Percentiles rank a stretch among this genome's conserved stretches.
Conservation (phyloP, 768 basidiomycete genomes). For the Boletellus sp. region DNA sequence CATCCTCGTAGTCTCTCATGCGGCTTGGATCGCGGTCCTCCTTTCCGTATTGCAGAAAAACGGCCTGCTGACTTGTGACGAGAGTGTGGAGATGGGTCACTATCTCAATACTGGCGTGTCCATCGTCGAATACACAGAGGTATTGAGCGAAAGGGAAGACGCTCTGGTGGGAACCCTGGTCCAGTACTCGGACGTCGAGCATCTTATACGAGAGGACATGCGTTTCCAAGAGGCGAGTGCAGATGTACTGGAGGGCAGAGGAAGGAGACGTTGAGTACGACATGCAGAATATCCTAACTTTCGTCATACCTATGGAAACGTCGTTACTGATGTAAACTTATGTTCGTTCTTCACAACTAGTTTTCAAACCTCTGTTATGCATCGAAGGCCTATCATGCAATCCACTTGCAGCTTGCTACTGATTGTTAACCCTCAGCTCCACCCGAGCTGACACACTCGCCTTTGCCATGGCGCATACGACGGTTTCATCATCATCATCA, state of each 20-base stretch:
- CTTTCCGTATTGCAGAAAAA: slow-evolving; percentile 45
- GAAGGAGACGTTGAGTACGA: neutral
- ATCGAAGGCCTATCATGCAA: neutral
- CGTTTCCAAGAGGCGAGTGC: slow-evolving; percentile 46
- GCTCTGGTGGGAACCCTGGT: slow-evolving; percentile 38
- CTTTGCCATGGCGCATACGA: neutral
- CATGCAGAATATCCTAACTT: slow-evolving; percentile 10
- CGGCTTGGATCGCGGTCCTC: slow-evolving; percentile 57
- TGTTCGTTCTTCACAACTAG: neutral
- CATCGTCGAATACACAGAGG: slow-evolving; percentile 49
- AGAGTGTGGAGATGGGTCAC: slow-evolving; percentile 26
- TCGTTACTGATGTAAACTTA: neutral
- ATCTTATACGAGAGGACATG: slow-evolving; percentile 37
- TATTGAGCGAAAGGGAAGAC: slow-evolving; percentile 14
- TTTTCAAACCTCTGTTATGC: neutral
- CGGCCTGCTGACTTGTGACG: slow-evolving; percentile 35
- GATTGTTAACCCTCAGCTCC: neutral
- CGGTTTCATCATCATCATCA: neutral
- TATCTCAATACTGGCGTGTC: slow-evolving; percentile 41
- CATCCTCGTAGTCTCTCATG: slow-evolving; percentile 65
- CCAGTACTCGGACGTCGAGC: slow-evolving; percentile 53
- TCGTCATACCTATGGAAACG: slow-evolving; percentile 6
- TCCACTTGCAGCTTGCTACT: neutral
- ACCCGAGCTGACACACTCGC: neutral
- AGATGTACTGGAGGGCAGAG: slow-evolving; percentile 37